A percentile compares a stretch with the other conserved stretches of the same genome.
Evolutionary conservation across 2,329 filamentous ascomycete genomes (phyloP).

Genomic region (Aquanectria penicillioides): DNA sequence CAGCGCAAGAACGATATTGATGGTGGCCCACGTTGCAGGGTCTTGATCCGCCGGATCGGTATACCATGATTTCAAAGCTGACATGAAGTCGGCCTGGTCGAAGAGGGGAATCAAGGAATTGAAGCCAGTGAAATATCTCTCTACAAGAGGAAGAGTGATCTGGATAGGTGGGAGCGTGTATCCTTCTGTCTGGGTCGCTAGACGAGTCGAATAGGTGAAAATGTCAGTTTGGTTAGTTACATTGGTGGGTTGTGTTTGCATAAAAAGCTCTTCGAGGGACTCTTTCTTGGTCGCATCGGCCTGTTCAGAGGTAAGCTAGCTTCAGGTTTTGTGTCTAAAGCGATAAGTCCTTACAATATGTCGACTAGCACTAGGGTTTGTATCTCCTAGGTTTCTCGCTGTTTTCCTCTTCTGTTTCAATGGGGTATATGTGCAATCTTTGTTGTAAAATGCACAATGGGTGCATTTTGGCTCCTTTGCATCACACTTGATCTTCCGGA

Average conservation of each 20-base stretch:
- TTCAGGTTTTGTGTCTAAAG: background rate
- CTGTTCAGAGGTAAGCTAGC: background rate
- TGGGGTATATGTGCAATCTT: constrained; percentile 13
- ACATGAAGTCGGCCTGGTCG: background rate
- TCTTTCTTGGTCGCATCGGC: background rate
- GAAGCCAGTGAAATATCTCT: background rate
- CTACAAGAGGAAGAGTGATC: background rate
- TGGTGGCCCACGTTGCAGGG: background rate
- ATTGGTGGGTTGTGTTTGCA: background rate
- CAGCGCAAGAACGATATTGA: constrained; percentile 23
- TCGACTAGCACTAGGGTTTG: too few relatives aligned
- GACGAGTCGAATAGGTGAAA: background rate
- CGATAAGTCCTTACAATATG: too few relatives aligned
- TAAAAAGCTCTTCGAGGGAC: background rate
- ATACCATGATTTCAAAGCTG: background rate
- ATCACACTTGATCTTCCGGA: constrained; percentile 19
- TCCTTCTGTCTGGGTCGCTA: background rate
- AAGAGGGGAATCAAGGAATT: constrained; percentile 10
- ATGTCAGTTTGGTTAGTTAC: background rate
- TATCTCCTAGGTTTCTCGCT: too few relatives aligned
- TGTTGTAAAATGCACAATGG: background rate
- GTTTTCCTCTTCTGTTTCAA: background rate
- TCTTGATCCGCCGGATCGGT: background rate
- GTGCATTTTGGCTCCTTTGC: constrained; percentile 15
- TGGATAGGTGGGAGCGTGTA: background rate